These are phyloP conservation scores for Tetrahymena elliotti DNA, from an alignment of 73 alveolate genomes.

Conservation along the genomic window DNA sequence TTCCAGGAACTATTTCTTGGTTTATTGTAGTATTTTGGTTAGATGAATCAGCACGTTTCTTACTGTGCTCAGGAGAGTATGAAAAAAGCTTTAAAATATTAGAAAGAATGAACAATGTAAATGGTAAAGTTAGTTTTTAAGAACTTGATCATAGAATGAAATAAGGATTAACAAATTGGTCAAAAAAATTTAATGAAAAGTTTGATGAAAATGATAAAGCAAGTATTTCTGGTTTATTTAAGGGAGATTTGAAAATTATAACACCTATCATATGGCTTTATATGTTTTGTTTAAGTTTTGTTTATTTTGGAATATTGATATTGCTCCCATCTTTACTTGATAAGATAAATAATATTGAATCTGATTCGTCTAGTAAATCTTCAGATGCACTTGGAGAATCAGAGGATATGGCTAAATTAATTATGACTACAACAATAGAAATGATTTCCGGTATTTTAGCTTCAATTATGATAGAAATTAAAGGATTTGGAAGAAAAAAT, in stretches of 20 bases:
- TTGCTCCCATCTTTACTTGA: constrained; percentile 17
- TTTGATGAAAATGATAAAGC: background rate
- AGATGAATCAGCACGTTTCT: constrained; percentile 23
- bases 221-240: constrained; percentile 4
- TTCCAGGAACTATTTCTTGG: constrained; percentile 27
- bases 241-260: constrained; percentile 7
- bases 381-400: constrained; percentile 7
- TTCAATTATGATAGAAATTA: constrained; percentile 22
- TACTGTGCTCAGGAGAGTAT: constrained; percentile 5
- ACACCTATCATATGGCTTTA: constrained; percentile 17
- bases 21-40: background rate
- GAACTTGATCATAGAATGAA: constrained; percentile 11
- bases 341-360: background rate
- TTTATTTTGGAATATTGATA: constrained; percentile 22
- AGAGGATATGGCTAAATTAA: background rate
- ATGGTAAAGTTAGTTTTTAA: background rate
- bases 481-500: constrained; percentile 39
- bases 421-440: background rate
- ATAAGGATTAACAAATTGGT: constrained; percentile 7
- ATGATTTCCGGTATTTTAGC: constrained; percentile 29
- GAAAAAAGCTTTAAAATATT: constrained; percentile 6
- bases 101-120: background rate
- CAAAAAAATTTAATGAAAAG: background rate
- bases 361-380: background rate
- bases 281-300: constrained; percentile 16